Conservation (phyloP, 495 filamentous ascomycete species). For the Talaromyces thailandensis region DNA sequence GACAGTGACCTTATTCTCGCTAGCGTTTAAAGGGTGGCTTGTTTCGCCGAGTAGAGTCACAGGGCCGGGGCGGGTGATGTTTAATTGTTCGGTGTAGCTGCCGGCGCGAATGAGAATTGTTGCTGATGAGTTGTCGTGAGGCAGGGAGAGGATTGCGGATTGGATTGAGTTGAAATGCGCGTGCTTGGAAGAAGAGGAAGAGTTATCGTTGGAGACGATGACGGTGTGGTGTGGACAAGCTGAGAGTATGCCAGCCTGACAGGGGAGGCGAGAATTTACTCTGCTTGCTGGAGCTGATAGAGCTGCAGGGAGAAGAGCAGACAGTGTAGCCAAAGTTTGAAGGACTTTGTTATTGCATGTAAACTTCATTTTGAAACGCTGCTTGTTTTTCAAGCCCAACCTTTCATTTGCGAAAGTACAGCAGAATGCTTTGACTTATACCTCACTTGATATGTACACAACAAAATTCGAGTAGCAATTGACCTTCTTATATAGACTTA, state of each 20-base stretch:
- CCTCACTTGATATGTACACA: neutral
- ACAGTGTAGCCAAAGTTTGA: neutral
- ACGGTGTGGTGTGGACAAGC: constrained; percentile 42
- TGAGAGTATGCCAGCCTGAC: constrained; percentile 15
- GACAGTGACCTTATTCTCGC: constrained; percentile 38
- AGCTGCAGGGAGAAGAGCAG: neutral
- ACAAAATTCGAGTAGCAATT: neutral
- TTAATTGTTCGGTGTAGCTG: constrained; percentile 50
- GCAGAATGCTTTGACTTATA: neutral
- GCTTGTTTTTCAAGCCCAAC: neutral
- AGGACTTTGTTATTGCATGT: neutral
- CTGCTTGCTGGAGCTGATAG: neutral
- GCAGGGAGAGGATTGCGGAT: constrained; percentile 43
- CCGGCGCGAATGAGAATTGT: constrained; percentile 48
- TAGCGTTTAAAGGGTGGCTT: constrained; percentile 20
- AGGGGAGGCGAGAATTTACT: neutral
- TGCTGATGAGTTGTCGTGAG: constrained; percentile 36
- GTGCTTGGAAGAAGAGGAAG: neutral
- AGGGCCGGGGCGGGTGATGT: constrained; percentile 48
- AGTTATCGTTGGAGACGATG: constrained; percentile 28
- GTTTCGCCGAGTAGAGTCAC: constrained; percentile 48
- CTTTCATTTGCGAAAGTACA: neutral
- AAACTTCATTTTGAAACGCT: neutral
- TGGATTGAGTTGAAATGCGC: constrained; percentile 42
- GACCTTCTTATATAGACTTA: neutral